Evolutionary conservation across 2,329 filamentous ascomycete genomes (phyloP).

Genomic region (Reticulascus tulasneorum): DNA sequence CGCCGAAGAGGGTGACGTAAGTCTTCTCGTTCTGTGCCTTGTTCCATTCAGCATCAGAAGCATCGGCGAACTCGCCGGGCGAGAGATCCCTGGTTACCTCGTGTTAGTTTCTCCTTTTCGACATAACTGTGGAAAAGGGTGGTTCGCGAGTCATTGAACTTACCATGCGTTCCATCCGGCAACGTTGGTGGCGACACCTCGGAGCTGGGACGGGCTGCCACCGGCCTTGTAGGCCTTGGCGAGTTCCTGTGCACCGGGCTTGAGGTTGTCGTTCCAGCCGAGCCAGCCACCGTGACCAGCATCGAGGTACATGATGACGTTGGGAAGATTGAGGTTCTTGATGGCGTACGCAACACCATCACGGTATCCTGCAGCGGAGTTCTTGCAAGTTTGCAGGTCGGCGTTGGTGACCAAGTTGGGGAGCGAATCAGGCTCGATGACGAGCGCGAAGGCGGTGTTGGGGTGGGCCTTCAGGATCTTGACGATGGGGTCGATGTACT

Average conservation of each 20-base stretch:
- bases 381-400: conserved; percentile 48
- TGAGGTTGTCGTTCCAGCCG: conserved; percentile 57
- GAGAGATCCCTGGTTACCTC: conserved; percentile 19
- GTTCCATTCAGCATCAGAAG: conserved; percentile 37
- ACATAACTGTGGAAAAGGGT: not conserved
- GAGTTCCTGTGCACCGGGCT: conserved; percentile 31
- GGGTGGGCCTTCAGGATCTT: conserved; percentile 48
- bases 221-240: conserved; percentile 33
- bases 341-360: conserved; percentile 54
- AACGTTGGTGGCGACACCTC: conserved; percentile 35
- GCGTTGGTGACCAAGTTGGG: conserved; percentile 61
- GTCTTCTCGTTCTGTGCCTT: conserved; percentile 37
- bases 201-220: conserved; percentile 32
- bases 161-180: conserved; percentile 37
- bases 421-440: conserved; percentile 59
- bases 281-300: conserved; percentile 63
- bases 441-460: conserved; percentile 38
- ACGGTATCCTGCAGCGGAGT: conserved; percentile 50
- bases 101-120: not conserved
- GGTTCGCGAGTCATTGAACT: not conserved
- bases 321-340: conserved; percentile 51
- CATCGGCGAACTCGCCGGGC: conserved; percentile 36
- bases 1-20: conserved; percentile 37
- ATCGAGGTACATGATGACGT: conserved; percentile 62
- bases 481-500: conserved; percentile 45